phyloP scores from a whole-genome alignment of 164 flowering plant genomes.

The Stephania yunnanensis region DNA sequence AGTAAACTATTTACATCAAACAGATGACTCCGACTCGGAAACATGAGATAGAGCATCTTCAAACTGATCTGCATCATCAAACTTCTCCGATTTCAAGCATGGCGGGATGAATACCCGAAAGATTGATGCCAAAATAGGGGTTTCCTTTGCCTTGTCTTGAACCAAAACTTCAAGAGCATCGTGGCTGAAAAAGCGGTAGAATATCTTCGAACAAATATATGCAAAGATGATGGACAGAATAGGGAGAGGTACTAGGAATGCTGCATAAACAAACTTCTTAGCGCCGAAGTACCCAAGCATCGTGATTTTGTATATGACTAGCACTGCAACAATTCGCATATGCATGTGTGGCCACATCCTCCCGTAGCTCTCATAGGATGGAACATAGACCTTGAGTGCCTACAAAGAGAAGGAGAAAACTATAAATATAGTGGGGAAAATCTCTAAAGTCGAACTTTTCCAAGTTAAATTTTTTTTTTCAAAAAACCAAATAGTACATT shows the following conservation, averaged over 20 bases:
- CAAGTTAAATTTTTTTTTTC: too few species aligned
- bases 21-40: neutral
- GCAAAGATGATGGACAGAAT: conserved; percentile 49
- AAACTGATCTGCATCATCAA: conserved; percentile 40
- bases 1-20: neutral
- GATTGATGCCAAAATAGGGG: conserved; percentile 55
- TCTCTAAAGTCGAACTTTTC: too few species aligned
- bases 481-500: too few species aligned
- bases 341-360: conserved; percentile 95
- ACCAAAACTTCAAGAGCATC: conserved; percentile 64
- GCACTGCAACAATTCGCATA: conserved; percentile 54
- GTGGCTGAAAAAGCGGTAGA: conserved; percentile 47
- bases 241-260: conserved; percentile 57
- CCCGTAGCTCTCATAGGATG: conserved; percentile 84
- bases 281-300: conserved; percentile 66
- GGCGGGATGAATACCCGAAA: conserved; percentile 62
- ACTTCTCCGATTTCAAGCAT: conserved; percentile 62
- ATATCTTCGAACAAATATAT: conserved; percentile 46
- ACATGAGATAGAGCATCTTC: conserved; percentile 40
- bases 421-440: neutral
- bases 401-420: conserved; percentile 18
- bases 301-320: conserved; percentile 64
- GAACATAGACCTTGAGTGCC: conserved; percentile 93
- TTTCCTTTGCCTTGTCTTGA: conserved; percentile 37
- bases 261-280: conserved; percentile 39